Evolutionary conservation across 208 protist species (phyloP).

Genomic region (Trypanosoma congolense): DNA sequence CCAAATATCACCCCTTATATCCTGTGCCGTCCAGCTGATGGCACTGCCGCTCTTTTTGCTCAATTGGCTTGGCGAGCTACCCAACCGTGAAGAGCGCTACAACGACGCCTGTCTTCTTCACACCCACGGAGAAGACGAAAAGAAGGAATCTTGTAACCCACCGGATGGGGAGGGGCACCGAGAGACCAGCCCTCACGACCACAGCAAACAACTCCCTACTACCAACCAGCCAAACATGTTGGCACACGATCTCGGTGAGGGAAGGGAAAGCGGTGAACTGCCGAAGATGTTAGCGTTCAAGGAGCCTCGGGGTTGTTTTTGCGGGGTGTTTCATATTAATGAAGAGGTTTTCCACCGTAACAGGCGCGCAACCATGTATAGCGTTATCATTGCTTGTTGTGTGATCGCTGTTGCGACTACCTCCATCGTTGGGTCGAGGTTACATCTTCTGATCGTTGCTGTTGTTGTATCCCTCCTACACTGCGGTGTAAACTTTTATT

Average conservation of each 20-base stretch:
- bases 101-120: slow-evolving; percentile 20
- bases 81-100: slow-evolving; percentile 19
- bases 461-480: slow-evolving; percentile 30
- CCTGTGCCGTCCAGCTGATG: slow-evolving; percentile 22
- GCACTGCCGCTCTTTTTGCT: slow-evolving; percentile 27
- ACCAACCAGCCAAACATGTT: not conserved
- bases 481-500: slow-evolving; percentile 30
- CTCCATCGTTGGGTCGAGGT: slow-evolving; percentile 26
- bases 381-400: slow-evolving; percentile 27
- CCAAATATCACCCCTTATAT: slow-evolving; percentile 27
- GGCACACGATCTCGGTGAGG: not conserved
- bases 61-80: slow-evolving; percentile 42
- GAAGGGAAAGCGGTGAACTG: not conserved
- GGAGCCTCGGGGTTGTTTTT: not conserved
- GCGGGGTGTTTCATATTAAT: slow-evolving; percentile 22
- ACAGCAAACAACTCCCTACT: too few relatives aligned
- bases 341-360: slow-evolving; percentile 24
- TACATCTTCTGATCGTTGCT: slow-evolving; percentile 28
- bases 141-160: not conserved
- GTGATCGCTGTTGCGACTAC: slow-evolving; percentile 28
- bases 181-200: not conserved
- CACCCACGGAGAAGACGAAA: slow-evolving; percentile 3
- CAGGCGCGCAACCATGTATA: slow-evolving; percentile 24
- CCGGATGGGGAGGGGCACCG: not conserved
- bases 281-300: not conserved